These are phyloP conservation scores for Fusarium succisae DNA, from an alignment of 2,329 filamentous ascomycete species.

Conservation along the genomic window DNA sequence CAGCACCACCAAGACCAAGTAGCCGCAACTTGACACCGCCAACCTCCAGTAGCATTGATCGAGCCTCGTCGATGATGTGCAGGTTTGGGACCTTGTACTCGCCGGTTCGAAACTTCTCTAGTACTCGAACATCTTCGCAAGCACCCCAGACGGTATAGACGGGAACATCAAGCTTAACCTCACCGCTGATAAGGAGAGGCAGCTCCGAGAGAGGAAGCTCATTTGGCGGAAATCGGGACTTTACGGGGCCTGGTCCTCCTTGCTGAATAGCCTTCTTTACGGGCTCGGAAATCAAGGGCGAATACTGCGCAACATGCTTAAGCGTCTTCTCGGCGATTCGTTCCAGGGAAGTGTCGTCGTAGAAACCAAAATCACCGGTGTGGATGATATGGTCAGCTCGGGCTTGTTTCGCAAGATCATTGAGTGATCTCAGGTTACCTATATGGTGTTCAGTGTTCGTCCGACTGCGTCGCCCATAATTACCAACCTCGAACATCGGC, in stretches of 20 bases:
- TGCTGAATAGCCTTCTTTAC: slow-evolving; percentile 74
- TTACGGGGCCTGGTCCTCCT: slow-evolving; percentile 79
- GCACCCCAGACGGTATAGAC: slow-evolving; percentile 99
- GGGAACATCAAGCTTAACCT: slow-evolving; percentile 90
- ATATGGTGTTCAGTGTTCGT: slow-evolving; percentile 25
- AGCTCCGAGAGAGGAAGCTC: slow-evolving; percentile 94
- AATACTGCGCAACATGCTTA: slow-evolving; percentile 98
- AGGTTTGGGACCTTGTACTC: slow-evolving; percentile 98
- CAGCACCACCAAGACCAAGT: slow-evolving; percentile 91
- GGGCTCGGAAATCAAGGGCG: slow-evolving; percentile 85
- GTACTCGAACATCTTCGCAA: slow-evolving; percentile 95
- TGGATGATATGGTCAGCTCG: slow-evolving; percentile 98
- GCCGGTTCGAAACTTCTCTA: slow-evolving; percentile 96
- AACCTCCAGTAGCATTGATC: slow-evolving; percentile 92
- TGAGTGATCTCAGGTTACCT: slow-evolving; percentile 96
- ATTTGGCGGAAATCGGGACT: slow-evolving; percentile 81
- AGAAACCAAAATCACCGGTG: slow-evolving; percentile 99
- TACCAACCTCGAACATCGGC: slow-evolving; percentile 74
- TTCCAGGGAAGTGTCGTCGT: slow-evolving; percentile 94
- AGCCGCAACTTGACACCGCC: slow-evolving; percentile 96
- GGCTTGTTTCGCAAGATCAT: slow-evolving; percentile 94
- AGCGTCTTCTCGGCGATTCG: slow-evolving; percentile 98
- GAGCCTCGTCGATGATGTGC: slow-evolving; percentile 98
- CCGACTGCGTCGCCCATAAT: slow-evolving; percentile 19
- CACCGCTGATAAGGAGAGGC: slow-evolving; percentile 85